These are phyloP conservation scores for Priceomyces carsonii DNA, from an alignment of 805 yeast genomes.

Conservation along the genomic window DNA sequence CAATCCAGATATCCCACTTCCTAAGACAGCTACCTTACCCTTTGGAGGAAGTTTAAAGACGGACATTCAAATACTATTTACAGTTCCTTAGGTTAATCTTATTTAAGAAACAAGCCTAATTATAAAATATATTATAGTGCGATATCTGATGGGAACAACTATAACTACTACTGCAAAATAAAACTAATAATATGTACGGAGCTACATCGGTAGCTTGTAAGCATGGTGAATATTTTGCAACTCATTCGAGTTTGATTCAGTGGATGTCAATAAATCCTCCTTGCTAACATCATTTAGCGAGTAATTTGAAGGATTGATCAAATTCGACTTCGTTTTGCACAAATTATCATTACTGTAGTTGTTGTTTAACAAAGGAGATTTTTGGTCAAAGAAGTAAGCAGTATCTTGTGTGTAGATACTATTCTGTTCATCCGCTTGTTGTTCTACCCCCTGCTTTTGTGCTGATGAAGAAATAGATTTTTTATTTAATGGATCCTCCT, in stretches of 20 bases:
- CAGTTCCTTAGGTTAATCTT: too few species aligned
- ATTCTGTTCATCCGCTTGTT: conserved; percentile 10
- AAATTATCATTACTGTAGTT: conserved; percentile 20
- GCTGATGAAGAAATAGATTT: too few species aligned
- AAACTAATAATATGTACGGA: too few species aligned
- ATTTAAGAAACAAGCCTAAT: too few species aligned
- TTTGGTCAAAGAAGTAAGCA: conserved; percentile 19
- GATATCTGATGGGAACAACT: too few species aligned
- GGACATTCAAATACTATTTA: conserved; percentile 16
- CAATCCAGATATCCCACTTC: conserved; percentile 88
- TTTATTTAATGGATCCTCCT: conserved; percentile 1
- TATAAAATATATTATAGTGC: too few species aligned
- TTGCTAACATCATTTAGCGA: conserved; percentile 4
- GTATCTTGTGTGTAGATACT: conserved; percentile 12
- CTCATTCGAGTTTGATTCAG: conserved; percentile 11
- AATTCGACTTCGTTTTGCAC: conserved; percentile 8
- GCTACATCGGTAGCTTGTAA: too few species aligned
- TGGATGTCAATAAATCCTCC: conserved; percentile 24
- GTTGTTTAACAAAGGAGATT: conserved; percentile 26
- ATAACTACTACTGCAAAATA: too few species aligned
- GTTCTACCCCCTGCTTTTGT: too few species aligned
- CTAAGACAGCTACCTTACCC: conserved; percentile 68
- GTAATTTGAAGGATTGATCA: background rate
- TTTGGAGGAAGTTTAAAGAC: conserved; percentile 20
- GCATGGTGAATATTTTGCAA: conserved; percentile 24